phyloP scores from a whole-genome alignment of 208 protist genomes.

The Leishmania guyanensis region DNA sequence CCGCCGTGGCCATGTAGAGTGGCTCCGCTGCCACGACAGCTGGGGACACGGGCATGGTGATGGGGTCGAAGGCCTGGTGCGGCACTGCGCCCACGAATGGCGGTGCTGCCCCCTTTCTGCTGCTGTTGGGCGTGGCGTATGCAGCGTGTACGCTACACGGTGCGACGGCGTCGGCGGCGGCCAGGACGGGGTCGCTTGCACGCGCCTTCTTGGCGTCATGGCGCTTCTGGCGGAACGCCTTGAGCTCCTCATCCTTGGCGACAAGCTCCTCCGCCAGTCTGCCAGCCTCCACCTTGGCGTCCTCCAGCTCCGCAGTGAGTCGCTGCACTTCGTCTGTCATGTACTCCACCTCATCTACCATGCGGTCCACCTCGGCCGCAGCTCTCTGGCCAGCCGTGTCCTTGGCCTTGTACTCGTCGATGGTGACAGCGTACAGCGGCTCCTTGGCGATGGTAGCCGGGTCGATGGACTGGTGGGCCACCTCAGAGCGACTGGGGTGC shows the following conservation, averaged over 20 bases:
- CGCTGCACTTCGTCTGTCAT: slow-evolving; percentile 10
- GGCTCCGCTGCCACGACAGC: slow-evolving; percentile 21
- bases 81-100: not conserved
- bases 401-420: slow-evolving; percentile 25
- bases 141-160: not conserved
- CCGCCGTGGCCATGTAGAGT: slow-evolving; percentile 23
- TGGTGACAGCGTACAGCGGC: slow-evolving; percentile 28
- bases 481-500: not conserved
- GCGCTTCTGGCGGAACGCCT: slow-evolving; percentile 7
- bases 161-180: slow-evolving; percentile 6
- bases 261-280: slow-evolving; percentile 15
- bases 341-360: slow-evolving; percentile 8
- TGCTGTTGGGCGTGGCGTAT: not conserved
- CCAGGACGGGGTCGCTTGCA: slow-evolving; percentile 11
- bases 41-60: slow-evolving; percentile 12
- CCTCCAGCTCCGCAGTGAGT: slow-evolving; percentile 16
- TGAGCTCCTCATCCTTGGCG: slow-evolving; percentile 16
- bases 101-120: not conserved
- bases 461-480: slow-evolving; percentile 16
- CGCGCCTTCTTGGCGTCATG: slow-evolving; percentile 4
- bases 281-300: not conserved
- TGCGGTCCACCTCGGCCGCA: slow-evolving; percentile 3
- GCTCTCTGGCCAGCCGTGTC: slow-evolving; percentile 2
- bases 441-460: slow-evolving; percentile 19
- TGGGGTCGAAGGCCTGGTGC: not conserved